phyloP scores from a whole-genome alignment of 2,329 filamentous ascomycete genomes.

The Immersiporthe knoxdaviesiana region DNA sequence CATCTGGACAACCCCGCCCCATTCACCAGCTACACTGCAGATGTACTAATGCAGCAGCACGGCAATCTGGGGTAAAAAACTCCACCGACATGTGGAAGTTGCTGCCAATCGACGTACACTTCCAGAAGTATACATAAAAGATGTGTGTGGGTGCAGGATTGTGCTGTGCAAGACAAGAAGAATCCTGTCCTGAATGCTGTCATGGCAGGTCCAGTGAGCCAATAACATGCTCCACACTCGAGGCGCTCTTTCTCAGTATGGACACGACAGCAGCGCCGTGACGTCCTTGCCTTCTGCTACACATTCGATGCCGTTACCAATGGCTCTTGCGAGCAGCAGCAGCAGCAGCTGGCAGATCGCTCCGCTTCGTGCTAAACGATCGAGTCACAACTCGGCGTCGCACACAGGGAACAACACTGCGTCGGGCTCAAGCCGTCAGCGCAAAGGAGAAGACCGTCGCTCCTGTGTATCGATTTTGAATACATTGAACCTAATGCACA shows the following conservation, averaged over 20 bases:
- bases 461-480: too few species aligned
- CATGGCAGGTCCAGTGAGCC: background rate
- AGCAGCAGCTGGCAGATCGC: too few species aligned
- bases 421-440: too few species aligned
- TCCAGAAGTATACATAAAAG: background rate
- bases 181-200: too few species aligned
- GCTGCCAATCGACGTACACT: background rate
- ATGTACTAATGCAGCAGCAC: background rate
- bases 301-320: background rate
- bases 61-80: background rate
- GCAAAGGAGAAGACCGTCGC: background rate
- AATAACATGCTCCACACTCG: background rate
- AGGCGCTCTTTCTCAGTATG: background rate
- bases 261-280: background rate
- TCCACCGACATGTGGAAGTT: background rate
- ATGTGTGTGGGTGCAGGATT: background rate
- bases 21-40: background rate
- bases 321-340: too few species aligned
- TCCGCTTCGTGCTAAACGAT: too few species aligned
- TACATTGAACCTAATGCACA: background rate
- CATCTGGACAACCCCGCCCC: background rate
- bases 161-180: background rate
- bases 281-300: background rate
- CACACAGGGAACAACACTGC: too few species aligned
- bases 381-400: too few species aligned